A percentile compares a stretch with the other conserved stretches of the same genome.
Conservation (phyloP, 257 asterid species). For the Ocimum tenuiflorum region DNA sequence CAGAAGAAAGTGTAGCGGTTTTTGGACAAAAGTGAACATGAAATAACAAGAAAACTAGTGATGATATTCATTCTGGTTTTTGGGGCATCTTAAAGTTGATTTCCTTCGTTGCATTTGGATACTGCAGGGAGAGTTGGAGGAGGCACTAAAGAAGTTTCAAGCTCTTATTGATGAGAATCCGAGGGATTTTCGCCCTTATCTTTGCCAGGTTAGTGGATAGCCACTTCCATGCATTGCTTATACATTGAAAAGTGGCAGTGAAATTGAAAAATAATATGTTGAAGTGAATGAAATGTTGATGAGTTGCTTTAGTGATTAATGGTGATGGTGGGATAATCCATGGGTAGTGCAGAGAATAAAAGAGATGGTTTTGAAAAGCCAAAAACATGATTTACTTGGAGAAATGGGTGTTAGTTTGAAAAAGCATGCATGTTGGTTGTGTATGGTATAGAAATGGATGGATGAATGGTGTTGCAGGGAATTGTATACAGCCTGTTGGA, state of each 20-base stretch:
- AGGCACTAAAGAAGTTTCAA: conserved; percentile 64
- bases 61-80: neutral
- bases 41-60: neutral
- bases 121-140: conserved; percentile 73
- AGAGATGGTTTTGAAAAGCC: neutral
- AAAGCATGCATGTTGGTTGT: no score
- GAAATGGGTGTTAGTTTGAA: neutral
- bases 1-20: neutral
- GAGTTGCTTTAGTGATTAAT: neutral
- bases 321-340: neutral
- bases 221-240: no score
- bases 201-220: conserved; percentile 80
- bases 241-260: no score
- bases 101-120: neutral
- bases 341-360: neutral
- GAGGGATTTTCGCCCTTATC: conserved; percentile 87
- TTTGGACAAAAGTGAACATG: neutral
- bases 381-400: neutral
- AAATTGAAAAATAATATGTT: neutral
- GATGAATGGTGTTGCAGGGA: conserved; percentile 56
- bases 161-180: conserved; percentile 76
- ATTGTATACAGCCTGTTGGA: conserved; percentile 70
- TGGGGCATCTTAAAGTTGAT: neutral
- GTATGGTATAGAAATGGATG: no score
- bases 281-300: neutral